These are phyloP conservation scores for Beauveria medogensis DNA, from an alignment of 2,329 filamentous ascomycete species.

Conservation along the genomic window DNA sequence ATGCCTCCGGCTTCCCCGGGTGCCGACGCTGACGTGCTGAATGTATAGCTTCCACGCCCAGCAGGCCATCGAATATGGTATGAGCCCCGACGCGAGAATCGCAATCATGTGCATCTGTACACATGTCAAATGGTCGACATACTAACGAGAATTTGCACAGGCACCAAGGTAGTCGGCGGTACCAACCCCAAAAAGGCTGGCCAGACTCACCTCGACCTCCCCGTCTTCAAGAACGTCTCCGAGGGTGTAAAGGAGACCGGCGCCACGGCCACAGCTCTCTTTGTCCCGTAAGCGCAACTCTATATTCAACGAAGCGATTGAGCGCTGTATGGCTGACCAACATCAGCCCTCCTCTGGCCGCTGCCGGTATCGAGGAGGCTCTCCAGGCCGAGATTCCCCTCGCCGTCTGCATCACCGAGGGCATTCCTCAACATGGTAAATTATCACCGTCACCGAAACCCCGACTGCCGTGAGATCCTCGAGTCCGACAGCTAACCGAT, in stretches of 20 bases:
- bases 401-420: slow-evolving; percentile 96
- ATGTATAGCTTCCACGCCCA: slow-evolving; percentile 79
- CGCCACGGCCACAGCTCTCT: slow-evolving; percentile 87
- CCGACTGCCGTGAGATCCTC: background rate
- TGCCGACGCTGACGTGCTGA: background rate
- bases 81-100: slow-evolving; percentile 16
- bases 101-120: background rate
- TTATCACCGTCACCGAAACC: background rate
- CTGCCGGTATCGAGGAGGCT: slow-evolving; percentile 93
- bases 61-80: slow-evolving; percentile 98
- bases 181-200: slow-evolving; percentile 99
- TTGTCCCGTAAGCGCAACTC: slow-evolving; percentile 66
- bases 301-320: background rate
- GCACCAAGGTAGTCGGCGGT: slow-evolving; percentile 94
- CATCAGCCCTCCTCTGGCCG: slow-evolving; percentile 75
- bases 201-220: slow-evolving; percentile 76
- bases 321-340: slow-evolving; percentile 1
- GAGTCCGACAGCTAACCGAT: background rate
- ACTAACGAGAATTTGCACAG: slow-evolving; percentile 33
- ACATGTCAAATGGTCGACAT: background rate
- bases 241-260: slow-evolving; percentile 87
- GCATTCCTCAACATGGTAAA: slow-evolving; percentile 90
- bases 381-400: slow-evolving; percentile 87
- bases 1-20: background rate
- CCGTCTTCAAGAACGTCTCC: slow-evolving; percentile 83